phyloP scores from a whole-genome alignment of 202 grass and related monocot species.

The Zoysia matrella region DNA sequence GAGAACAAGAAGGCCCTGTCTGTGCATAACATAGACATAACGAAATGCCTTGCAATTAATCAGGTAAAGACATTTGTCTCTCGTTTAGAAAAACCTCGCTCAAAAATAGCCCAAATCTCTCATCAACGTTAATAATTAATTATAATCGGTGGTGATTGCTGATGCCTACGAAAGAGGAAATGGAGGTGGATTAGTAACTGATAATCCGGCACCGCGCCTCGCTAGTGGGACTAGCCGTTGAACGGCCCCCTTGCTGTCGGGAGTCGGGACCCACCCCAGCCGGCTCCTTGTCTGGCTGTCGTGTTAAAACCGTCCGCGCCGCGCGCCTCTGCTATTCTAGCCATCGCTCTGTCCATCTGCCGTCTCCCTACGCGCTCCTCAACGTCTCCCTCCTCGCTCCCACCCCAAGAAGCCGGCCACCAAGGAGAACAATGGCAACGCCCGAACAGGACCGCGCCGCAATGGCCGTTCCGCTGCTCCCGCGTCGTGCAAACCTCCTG shows the following conservation, averaged over 20 bases:
- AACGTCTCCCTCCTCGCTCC: too few relatives aligned
- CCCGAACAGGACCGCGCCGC: constrained; percentile 29
- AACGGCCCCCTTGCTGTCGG: constrained; percentile 1
- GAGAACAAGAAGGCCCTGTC: too few relatives aligned
- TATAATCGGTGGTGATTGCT: too few relatives aligned
- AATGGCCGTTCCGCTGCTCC: constrained; percentile 44
- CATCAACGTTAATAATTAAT: too few relatives aligned
- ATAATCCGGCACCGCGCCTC: not conserved
- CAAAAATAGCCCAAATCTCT: too few relatives aligned
- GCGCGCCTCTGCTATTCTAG: not conserved
- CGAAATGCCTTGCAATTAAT: not conserved
- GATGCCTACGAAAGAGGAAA: not conserved
- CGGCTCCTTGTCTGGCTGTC: constrained; percentile 1
- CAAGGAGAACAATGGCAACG: constrained; percentile 39
- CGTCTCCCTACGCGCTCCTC: too few relatives aligned
- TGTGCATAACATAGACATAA: too few relatives aligned
- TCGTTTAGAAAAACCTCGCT: not conserved
- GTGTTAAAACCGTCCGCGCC: constrained; percentile 29
- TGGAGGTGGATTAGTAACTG: not conserved
- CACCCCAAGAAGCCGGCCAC: not conserved
- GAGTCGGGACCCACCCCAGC: not conserved
- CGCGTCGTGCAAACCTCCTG: constrained; percentile 8
- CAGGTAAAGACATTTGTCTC: not conserved
- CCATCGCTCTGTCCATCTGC: too few relatives aligned
- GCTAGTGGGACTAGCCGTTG: constrained; percentile 61